Conservation (phyloP, 352 stramenopile species). For the Pythium scleroteichum region DNA sequence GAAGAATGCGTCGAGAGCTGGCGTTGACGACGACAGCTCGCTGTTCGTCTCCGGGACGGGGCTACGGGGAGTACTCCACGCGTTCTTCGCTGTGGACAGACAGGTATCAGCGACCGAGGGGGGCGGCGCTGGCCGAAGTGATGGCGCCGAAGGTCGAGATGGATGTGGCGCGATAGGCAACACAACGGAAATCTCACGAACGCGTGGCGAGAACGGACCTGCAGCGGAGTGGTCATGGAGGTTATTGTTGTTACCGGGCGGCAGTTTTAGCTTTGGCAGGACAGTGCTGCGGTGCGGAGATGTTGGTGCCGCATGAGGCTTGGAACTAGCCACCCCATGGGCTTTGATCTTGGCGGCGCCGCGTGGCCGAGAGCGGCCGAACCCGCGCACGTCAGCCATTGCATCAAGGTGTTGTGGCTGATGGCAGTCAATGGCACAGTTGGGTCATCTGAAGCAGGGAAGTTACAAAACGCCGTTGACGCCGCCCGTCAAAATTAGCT, state of each 20-base stretch:
- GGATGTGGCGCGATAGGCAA: conserved; percentile 8
- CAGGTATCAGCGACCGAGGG: conserved; percentile 22
- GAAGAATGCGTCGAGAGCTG: conserved; percentile 37
- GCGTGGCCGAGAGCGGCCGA: conserved; percentile 14
- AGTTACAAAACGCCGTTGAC: conserved; percentile 35
- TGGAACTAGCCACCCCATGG: conserved; percentile 5
- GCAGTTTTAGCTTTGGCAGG: conserved; percentile 17
- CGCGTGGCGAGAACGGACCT: conserved; percentile 36
- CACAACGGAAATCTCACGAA: conserved; percentile 25
- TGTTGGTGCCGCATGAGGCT: background rate
- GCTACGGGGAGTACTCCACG: conserved; percentile 63
- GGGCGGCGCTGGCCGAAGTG: conserved; percentile 5
- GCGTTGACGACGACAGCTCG: conserved; percentile 10
- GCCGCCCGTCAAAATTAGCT: conserved; percentile 22
- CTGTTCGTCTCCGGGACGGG: conserved; percentile 15
- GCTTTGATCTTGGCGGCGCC: conserved; percentile 22
- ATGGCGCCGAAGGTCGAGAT: background rate
- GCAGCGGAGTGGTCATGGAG: conserved; percentile 18
- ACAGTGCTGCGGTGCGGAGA: conserved; percentile 7
- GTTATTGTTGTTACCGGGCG: conserved; percentile 19
- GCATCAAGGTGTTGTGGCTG: background rate
- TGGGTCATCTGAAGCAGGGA: conserved; percentile 1
- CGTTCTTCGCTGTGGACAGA: conserved; percentile 40
- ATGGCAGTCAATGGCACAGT: background rate
- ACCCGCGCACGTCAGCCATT: conserved; percentile 20